Evolutionary conservation across 179 eudicot genomes (phyloP), one percentile per base, ranked within the genome.

Genomic region (Drosera spatulata): DNA sequence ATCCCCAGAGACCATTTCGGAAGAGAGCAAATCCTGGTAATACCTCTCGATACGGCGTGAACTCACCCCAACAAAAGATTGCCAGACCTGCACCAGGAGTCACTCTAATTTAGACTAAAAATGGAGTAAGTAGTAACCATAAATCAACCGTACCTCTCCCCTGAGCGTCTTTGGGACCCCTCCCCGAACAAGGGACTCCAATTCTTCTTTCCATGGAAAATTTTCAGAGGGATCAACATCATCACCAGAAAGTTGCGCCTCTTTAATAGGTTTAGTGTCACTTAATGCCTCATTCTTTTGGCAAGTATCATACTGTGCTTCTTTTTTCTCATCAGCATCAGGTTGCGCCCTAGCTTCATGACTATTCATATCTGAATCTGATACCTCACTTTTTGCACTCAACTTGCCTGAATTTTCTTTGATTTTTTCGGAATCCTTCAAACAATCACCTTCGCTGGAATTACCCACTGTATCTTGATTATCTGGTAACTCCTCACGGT

Each of bases 91-190:
- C 56, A 68, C 33, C 49, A 52, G 8, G 55, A 64, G 39, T 59
- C 42, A 55, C 8, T 33, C 39, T 2, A 38, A 6, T 40, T 40
- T 40, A 57, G 7, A 40, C 13, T n/a, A 40, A 13, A 48, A 10
- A 50, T 39, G 4, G 41, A 58, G 45, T 43, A 9, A 69, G 56
- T 55, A 46, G 22, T 7, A 7, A 57, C 12, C 8, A 56, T 41
- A 53, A 12, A 44, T 15, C 38, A 49, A 12, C 7, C 53, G 40
- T 73, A 89, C 96, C 91, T 89, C 96, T 64, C 96, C 96, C 73
- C 96, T 82, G 41, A 89, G 82, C 67, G 81, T 68, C 81, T 80
- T 82, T 54, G 96, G 96, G 49, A 89, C 80, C 59, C 96, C 96
- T 68, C 88, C 95, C 50, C 53, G 97, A 70, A 89, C 97, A 54